phyloP scores from a whole-genome alignment of 139 green algal species.

The Asterochloris sp. region DNA sequence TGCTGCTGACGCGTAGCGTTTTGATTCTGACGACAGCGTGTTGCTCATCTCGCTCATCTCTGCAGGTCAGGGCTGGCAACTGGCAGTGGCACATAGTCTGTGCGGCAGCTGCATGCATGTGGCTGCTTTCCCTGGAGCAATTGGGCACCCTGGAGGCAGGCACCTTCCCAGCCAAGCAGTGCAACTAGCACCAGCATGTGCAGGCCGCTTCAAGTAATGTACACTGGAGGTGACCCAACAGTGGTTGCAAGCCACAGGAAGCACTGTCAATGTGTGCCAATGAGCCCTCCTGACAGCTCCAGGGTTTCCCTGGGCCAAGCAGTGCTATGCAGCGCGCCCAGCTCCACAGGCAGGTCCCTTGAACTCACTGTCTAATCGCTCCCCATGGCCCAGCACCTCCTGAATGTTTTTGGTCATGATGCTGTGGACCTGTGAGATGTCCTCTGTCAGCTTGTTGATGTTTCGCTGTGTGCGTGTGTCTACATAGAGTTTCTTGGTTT shows the following conservation, averaged over 20 bases:
- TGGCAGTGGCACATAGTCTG: neutral
- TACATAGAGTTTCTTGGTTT: constrained; percentile 97
- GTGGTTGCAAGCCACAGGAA: no score
- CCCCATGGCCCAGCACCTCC: constrained; percentile 95
- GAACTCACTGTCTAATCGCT: constrained; percentile 89
- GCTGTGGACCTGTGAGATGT: constrained; percentile 86
- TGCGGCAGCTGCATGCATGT: no score
- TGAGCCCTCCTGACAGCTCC: no score
- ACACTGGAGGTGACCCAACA: no score
- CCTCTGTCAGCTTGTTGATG: constrained; percentile 86
- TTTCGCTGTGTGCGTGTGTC: constrained; percentile 98
- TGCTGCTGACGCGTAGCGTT: constrained; percentile 78
- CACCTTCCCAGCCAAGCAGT: no score
- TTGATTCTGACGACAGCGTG: constrained; percentile 78
- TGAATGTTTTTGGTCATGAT: constrained; percentile 99
- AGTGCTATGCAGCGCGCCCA: neutral
- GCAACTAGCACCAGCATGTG: no score
- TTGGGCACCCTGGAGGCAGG: no score
- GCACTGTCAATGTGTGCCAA: no score
- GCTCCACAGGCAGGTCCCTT: neutral
- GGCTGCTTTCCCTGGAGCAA: no score
- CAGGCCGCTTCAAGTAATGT: no score
- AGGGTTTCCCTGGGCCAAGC: no score
- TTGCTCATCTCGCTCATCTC: constrained; percentile 83
- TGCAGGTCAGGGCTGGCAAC: constrained; percentile 21